Evolutionary conservation across 73 alveolate species (phyloP).

Genomic region (Chromera velia): DNA sequence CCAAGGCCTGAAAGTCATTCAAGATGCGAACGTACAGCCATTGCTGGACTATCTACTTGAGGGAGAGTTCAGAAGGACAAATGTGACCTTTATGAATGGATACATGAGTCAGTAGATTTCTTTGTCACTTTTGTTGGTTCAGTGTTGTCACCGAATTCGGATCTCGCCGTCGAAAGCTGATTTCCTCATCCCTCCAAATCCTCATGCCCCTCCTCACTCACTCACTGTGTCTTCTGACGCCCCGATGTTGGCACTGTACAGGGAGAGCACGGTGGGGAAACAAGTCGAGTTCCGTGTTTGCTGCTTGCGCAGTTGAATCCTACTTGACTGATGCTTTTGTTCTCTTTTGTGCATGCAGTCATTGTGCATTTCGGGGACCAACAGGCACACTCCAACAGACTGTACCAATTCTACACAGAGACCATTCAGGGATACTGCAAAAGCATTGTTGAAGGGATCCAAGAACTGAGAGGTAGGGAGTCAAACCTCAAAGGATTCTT

Average conservation of each 20-base stretch:
- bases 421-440: not conserved
- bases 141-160: too few species aligned
- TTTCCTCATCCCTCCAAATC: too few species aligned
- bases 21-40: conserved; percentile 43
- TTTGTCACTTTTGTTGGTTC: too few species aligned
- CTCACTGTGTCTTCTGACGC: not conserved
- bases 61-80: conserved; percentile 23
- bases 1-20: conserved; percentile 30
- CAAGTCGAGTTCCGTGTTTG: not conserved
- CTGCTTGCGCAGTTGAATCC: not conserved
- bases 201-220: not conserved
- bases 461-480: too few species aligned
- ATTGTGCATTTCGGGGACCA: conserved; percentile 50
- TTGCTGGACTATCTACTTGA: conserved; percentile 19
- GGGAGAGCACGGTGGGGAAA: not conserved
- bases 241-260: not conserved
- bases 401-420: conserved; percentile 21
- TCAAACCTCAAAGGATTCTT: too few species aligned
- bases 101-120: not conserved
- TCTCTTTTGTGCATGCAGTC: conserved; percentile 20
- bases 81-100: conserved; percentile 35
- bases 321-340: too few species aligned
- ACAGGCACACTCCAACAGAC: conserved; percentile 26
- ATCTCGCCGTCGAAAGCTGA: too few species aligned
- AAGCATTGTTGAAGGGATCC: too few species aligned